These are phyloP conservation scores for Ogataea paraovalis DNA, from an alignment of 805 yeast genomes.

Conservation along the genomic window DNA sequence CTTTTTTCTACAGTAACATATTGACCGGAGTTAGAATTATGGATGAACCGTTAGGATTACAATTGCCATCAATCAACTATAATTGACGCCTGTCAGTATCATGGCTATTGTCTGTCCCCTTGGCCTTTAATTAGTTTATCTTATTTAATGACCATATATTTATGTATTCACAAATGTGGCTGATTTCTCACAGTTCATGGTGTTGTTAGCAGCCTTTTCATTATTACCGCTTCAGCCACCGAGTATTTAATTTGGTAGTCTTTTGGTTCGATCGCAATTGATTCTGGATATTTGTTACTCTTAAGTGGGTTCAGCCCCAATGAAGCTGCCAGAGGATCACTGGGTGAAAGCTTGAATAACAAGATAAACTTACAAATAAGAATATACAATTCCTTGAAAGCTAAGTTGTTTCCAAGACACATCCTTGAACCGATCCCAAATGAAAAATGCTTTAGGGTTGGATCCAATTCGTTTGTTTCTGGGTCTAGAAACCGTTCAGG, in stretches of 20 bases:
- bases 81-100: too few species aligned
- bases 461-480: conserved; percentile 11
- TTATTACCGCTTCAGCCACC: conserved; percentile 24
- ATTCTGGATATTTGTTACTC: conserved; percentile 48
- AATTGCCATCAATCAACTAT: too few species aligned
- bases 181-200: too few species aligned
- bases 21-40: too few species aligned
- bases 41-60: too few species aligned
- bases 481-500: conserved; percentile 51
- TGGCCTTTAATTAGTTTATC: too few species aligned
- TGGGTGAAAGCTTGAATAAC: conserved; percentile 34
- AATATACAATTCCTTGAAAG: conserved; percentile 61
- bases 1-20: too few species aligned
- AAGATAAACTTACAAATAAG: conserved; percentile 50
- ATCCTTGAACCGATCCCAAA: conserved; percentile 71
- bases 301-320: conserved; percentile 9
- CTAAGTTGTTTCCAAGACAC: conserved; percentile 68
- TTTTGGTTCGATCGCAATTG: conserved; percentile 61
- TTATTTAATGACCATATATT: too few species aligned
- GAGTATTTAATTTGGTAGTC: conserved; percentile 34
- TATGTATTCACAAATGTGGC: too few species aligned
- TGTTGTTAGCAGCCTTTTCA: neutral
- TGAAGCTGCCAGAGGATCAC: conserved; percentile 6
- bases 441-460: conserved; percentile 40
- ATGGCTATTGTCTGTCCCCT: too few species aligned